Evolutionary conservation across 441 rosid species (phyloP).

Genomic region (Omphalea diandra): DNA sequence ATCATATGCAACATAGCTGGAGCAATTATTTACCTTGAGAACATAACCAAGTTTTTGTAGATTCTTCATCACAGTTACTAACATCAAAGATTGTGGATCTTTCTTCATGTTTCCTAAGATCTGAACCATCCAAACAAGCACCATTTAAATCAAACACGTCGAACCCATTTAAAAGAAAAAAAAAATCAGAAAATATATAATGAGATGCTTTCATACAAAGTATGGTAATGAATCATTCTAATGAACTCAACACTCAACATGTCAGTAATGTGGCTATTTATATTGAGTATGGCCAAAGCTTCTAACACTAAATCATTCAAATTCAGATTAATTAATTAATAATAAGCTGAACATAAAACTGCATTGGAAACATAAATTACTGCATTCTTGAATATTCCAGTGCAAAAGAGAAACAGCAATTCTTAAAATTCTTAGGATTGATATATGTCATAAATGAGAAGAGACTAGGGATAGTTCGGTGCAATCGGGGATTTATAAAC

Average conservation of each 20-base stretch:
- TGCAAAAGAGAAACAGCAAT: background rate
- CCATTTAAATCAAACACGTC: background rate
- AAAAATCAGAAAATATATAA: background rate
- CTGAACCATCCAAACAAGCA: conserved; percentile 36
- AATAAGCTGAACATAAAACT: too few relatives aligned
- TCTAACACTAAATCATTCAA: background rate
- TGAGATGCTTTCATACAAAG: background rate
- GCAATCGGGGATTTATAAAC: too few relatives aligned
- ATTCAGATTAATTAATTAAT: background rate
- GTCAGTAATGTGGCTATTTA: background rate
- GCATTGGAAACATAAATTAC: background rate
- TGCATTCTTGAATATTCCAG: background rate
- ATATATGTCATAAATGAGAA: background rate
- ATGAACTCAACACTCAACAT: background rate
- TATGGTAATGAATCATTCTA: background rate
- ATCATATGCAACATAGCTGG: conserved; percentile 17
- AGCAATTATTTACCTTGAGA: conserved; percentile 59
- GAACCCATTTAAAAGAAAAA: background rate
- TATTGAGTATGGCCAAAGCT: background rate
- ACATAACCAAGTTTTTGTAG: conserved; percentile 79
- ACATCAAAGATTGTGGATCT: conserved; percentile 71
- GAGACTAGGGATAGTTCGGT: too few relatives aligned
- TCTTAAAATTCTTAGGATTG: background rate
- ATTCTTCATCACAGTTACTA: conserved; percentile 76
- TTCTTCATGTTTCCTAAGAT: conserved; percentile 73